These are phyloP conservation scores for Apophysomyces sp. DNA, from an alignment of 371 early-diverging fungal genomes.

Conservation along the genomic window DNA sequence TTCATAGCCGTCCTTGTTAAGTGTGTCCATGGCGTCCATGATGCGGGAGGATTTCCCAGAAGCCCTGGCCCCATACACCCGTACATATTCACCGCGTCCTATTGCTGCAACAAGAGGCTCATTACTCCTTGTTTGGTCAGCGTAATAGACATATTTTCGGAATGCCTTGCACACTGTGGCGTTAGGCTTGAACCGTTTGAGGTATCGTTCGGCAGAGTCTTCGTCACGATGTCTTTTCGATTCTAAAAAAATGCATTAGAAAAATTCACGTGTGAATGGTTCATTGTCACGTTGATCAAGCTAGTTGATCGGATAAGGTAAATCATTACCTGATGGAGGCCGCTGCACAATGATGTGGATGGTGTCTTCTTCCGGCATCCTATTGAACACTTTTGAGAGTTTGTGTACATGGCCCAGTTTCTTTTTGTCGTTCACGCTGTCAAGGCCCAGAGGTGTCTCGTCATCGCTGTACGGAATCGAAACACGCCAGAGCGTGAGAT, in stretches of 20 bases:
- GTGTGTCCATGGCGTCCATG: constrained; percentile 13
- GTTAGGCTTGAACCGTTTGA: neutral
- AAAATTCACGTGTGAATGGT: neutral
- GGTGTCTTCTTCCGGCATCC: no score
- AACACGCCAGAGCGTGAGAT: constrained; percentile 4
- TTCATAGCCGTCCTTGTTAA: constrained; percentile 4
- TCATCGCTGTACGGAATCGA: neutral
- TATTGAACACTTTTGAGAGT: no score
- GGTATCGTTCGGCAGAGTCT: neutral
- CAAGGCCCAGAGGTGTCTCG: no score
- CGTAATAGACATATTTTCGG: constrained; percentile 3
- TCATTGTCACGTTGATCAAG: neutral
- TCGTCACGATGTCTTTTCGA: neutral
- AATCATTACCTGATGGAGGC: neutral
- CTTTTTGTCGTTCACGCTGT: no score
- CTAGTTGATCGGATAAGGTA: neutral
- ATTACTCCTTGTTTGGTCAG: neutral
- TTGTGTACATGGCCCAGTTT: no score
- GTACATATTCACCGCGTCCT: constrained; percentile 6
- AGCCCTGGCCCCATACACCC: constrained; percentile 12
- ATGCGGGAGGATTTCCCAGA: constrained; percentile 19
- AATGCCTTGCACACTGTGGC: neutral
- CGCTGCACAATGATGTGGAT: no score
- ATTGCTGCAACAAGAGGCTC: constrained; percentile 4
- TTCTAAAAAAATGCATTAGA: neutral